Percentiles rank a stretch among this genome's conserved stretches.
Evolutionary conservation across 2,329 filamentous ascomycete species (phyloP).

Genomic region (Pezicula rhizophila): DNA sequence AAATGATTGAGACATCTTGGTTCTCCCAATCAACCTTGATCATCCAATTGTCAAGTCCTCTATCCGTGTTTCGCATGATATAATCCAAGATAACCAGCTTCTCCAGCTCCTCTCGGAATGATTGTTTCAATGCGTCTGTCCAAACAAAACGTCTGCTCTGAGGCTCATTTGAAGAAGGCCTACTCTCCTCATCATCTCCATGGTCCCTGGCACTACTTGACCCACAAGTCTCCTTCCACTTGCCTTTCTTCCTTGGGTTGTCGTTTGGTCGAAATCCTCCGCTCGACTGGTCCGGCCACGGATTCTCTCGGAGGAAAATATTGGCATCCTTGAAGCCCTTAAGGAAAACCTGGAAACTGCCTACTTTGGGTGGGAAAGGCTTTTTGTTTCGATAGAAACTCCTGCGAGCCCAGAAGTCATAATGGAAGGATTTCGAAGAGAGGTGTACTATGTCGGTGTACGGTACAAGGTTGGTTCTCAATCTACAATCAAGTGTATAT

Average conservation of each 20-base stretch:
- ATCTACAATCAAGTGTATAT: slow-evolving; percentile 85
- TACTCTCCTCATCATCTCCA: slow-evolving; percentile 46
- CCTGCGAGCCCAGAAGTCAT: slow-evolving; percentile 93
- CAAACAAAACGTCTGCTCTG: slow-evolving; percentile 57
- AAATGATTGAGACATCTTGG: slow-evolving; percentile 77
- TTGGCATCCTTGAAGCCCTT: slow-evolving; percentile 98
- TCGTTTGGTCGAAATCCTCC: slow-evolving; percentile 62
- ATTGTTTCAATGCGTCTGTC: slow-evolving; percentile 83
- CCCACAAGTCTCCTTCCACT: slow-evolving; percentile 79
- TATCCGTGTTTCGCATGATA: slow-evolving; percentile 97
- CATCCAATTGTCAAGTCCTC: slow-evolving; percentile 99
- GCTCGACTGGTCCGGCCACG: slow-evolving; percentile 82
- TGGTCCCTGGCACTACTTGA: slow-evolving; percentile 50
- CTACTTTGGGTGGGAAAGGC: slow-evolving; percentile 79
- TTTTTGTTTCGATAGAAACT: slow-evolving; percentile 85
- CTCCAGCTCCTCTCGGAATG: slow-evolving; percentile 90
- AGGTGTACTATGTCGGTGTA: slow-evolving; percentile 94
- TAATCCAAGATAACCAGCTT: slow-evolving; percentile 97
- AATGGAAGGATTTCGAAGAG: slow-evolving; percentile 95
- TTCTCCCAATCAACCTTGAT: slow-evolving; percentile 87
- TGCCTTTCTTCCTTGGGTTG: slow-evolving; percentile 61
- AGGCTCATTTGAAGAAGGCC: slow-evolving; percentile 22
- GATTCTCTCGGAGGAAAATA: slow-evolving; percentile 87
- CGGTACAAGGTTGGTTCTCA: slow-evolving; percentile 87
- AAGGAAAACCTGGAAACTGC: slow-evolving; percentile 95